A percentile compares a stretch with the other conserved stretches of the same genome.
Evolutionary conservation across 148 eudicot genomes (phyloP).

Genomic region (Cornus suecica): DNA sequence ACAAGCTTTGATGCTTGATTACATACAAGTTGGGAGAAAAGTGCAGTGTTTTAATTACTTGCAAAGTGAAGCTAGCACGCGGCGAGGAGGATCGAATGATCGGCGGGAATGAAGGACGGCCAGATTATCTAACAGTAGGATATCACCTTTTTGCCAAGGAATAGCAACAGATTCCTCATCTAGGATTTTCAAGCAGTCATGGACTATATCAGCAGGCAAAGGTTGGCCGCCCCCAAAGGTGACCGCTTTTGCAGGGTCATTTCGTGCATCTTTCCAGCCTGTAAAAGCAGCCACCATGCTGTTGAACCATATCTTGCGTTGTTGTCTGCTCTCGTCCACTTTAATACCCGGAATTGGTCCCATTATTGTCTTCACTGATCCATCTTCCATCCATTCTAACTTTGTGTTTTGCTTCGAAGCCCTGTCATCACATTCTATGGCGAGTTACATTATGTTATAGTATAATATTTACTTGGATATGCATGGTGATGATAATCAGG

Average conservation of each 20-base stretch:
- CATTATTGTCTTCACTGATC: slow-evolving; percentile 62
- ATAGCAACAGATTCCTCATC: slow-evolving; percentile 77
- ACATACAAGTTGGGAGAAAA: too few species aligned
- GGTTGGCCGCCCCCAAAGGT: slow-evolving; percentile 85
- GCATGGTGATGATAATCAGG: too few species aligned
- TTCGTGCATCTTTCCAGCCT: slow-evolving; percentile 66
- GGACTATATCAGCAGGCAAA: slow-evolving; percentile 44
- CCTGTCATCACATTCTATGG: slow-evolving; percentile 28
- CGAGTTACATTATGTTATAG: neutral
- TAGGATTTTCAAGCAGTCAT: slow-evolving; percentile 67
- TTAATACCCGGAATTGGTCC: slow-evolving; percentile 83
- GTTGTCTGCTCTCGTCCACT: slow-evolving; percentile 47
- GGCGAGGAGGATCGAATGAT: slow-evolving; percentile 73
- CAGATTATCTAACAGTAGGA: slow-evolving; percentile 72
- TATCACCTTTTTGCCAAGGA: slow-evolving; percentile 87
- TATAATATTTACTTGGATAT: too few species aligned
- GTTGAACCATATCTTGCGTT: slow-evolving; percentile 87
- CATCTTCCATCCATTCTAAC: slow-evolving; percentile 77
- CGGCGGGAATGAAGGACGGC: slow-evolving; percentile 84
- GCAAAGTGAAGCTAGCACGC: slow-evolving; percentile 80
- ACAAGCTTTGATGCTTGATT: too few species aligned
- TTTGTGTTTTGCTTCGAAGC: slow-evolving; percentile 78
- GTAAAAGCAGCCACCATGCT: slow-evolving; percentile 89
- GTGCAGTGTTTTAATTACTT: slow-evolving; percentile 42
- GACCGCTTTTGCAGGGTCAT: slow-evolving; percentile 76